Base-by-base conservation (phyloP, 2,329 filamentous ascomycete genomes). In the Colletotrichum godetiae region DNA sequence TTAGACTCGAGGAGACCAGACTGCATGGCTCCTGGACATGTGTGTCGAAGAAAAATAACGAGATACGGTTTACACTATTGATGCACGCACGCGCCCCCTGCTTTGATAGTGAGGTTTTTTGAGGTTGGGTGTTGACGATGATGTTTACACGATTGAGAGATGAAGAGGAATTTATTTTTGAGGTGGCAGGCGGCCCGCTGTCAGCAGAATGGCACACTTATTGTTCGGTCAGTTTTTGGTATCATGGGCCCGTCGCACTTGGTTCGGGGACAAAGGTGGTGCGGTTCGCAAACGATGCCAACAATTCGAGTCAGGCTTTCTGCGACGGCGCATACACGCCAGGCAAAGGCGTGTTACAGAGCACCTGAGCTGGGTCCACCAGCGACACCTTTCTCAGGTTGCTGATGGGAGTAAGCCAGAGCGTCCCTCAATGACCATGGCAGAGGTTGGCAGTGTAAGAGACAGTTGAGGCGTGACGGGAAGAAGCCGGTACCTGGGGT, bases 121-220 rank as follows among this genome's bases (percentile, higher is more conserved):
- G 12, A 19, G 24, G 46, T 52, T 22, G 29, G 12, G 5, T 37
- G 22, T 52, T 33, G 42, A 12, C 11, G 46, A 35, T 31, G 29
- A 22, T 19, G 1, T 31, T 12, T 22, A 31, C 52, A 5, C 27
- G 55, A 33, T 27, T 22, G 19, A 42, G 37, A 55, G 52, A 62
- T 8, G 22, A 29, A 24, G 37, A 49, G 22, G 22, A 27, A 42
- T 27, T 24, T 33, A 19, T 6, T 63, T 64, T 42, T 68, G 15
- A 60, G 42, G 42, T 60, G 59, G 63, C 59, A 56, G 60, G 59
- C 52, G 53, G 59, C 66, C 53, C 70, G 70, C 66, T 60, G 59
- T 69, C 53, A 69, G 31, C 46, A 13, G 24, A 27, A 31, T 6
- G 46, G 12, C 29, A 33, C 42, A 35, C 42, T 49, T 22, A n/a